Conservation (phyloP, 192 early-diverging fungal species). For the Coemansia sp. region DNA sequence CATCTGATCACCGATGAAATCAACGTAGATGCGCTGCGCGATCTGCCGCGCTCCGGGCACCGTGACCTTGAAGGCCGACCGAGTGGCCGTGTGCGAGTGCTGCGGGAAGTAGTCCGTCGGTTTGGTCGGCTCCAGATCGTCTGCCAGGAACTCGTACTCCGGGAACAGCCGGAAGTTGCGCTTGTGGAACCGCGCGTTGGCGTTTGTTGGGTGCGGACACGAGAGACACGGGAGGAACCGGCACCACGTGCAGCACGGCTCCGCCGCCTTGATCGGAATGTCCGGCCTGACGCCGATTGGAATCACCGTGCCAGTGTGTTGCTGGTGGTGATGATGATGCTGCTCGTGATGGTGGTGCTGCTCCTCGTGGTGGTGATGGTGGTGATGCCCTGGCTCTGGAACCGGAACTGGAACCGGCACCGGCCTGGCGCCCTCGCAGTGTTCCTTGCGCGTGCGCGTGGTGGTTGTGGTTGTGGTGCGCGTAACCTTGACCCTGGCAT, state of each 20-base stretch:
- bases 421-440: constrained; percentile 11
- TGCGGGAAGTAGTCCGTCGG: constrained; percentile 46
- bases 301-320: constrained; percentile 21
- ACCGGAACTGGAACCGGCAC: background rate
- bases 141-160: constrained; percentile 54
- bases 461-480: constrained; percentile 47
- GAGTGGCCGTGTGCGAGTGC: constrained; percentile 42
- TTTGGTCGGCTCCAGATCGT: constrained; percentile 24
- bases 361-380: background rate
- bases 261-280: constrained; percentile 20
- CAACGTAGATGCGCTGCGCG: constrained; percentile 49
- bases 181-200: constrained; percentile 48
- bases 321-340: constrained; percentile 16
- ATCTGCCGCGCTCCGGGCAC: constrained; percentile 31
- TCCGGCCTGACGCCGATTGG: constrained; percentile 37
- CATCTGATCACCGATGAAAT: constrained; percentile 53
- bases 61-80: constrained; percentile 30
- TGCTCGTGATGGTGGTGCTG: constrained; percentile 11
- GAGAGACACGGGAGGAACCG: constrained; percentile 47
- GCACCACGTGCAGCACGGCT: constrained; percentile 55
- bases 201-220: constrained; percentile 48
- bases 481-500: constrained; percentile 30
- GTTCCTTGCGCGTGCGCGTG: constrained; percentile 17
- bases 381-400: constrained; percentile 12
- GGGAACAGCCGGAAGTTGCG: constrained; percentile 47